Conservation (phyloP, 192 early-diverging fungal genomes). For the Helicostylum pulchrum region DNA sequence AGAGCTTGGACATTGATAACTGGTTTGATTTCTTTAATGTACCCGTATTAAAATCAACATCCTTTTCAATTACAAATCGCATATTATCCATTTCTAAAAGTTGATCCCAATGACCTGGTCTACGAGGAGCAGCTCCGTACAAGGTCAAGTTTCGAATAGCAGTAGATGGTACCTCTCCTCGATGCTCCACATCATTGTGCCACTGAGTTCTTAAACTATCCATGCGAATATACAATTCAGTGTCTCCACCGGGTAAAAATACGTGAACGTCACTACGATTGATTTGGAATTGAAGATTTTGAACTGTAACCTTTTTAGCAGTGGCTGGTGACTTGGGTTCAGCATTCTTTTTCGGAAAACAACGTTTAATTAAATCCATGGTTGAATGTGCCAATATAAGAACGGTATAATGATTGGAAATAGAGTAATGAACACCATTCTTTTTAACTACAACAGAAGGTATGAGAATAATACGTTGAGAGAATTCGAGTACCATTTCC, state of each 20-base stretch:
- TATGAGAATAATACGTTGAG: not conserved
- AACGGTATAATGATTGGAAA: conserved; percentile 22
- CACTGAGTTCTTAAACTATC: conserved; percentile 20
- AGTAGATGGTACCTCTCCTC: conserved; percentile 4
- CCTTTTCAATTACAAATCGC: not conserved
- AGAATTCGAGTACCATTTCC: not conserved
- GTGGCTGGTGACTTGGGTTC: not conserved
- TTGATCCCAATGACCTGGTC: conserved; percentile 34
- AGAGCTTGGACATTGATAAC: conserved; percentile 16
- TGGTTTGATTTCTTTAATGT: not conserved
- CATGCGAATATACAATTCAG: conserved; percentile 23
- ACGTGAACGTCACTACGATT: conserved; percentile 24
- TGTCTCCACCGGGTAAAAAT: conserved; percentile 15
- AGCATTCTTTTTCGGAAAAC: not conserved
- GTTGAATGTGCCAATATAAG: conserved; percentile 1
- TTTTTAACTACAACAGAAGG: conserved; percentile 11
- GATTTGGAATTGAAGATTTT: conserved; percentile 15
- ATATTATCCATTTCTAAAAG: conserved; percentile 37
- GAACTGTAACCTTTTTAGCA: not conserved
- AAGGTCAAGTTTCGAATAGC: conserved; percentile 16
- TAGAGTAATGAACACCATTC: conserved; percentile 16
- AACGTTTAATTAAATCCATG: not conserved
- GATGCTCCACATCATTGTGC: not conserved
- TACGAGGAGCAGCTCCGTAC: conserved; percentile 21
- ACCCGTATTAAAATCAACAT: not conserved